These are phyloP conservation scores for Fusarium sp. DNA, from an alignment of 2,329 filamentous ascomycete genomes.

Conservation along the genomic window DNA sequence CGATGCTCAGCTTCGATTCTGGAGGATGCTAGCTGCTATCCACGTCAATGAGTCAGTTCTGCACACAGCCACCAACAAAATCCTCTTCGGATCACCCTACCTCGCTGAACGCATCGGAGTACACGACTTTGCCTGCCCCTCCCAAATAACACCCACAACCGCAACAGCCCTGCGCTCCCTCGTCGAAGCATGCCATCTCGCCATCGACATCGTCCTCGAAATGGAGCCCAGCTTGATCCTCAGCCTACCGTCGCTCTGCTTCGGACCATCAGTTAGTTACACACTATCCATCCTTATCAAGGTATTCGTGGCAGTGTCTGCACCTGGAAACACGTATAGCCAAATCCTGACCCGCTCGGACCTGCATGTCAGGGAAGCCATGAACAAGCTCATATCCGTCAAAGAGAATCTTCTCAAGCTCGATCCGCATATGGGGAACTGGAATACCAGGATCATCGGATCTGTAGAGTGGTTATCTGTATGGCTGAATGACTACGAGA, in stretches of 20 bases:
- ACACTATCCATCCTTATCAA: slow-evolving; percentile 33
- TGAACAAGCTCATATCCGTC: slow-evolving; percentile 15
- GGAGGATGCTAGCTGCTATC: slow-evolving; percentile 17
- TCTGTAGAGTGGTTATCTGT: slow-evolving; percentile 27
- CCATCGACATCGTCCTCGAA: slow-evolving; percentile 14
- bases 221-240: slow-evolving; percentile 17
- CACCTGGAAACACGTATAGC: slow-evolving; percentile 28
- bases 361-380: slow-evolving; percentile 20
- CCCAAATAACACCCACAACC: neutral
- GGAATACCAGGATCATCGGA: slow-evolving; percentile 34
- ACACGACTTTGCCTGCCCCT: slow-evolving; percentile 15
- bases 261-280: slow-evolving; percentile 30
- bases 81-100: slow-evolving; percentile 21
- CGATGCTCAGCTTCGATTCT: slow-evolving; percentile 20
- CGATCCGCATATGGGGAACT: slow-evolving; percentile 31
- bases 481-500: slow-evolving; percentile 32
- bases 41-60: slow-evolving; percentile 20
- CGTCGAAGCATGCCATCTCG: slow-evolving; percentile 26
- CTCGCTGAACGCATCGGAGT: slow-evolving; percentile 26
- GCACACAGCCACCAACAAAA: slow-evolving; percentile 27
- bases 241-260: slow-evolving; percentile 24
- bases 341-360: slow-evolving; percentile 2
- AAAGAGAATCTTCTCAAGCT: slow-evolving; percentile 20
- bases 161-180: slow-evolving; percentile 13
- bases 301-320: slow-evolving; percentile 28